These are phyloP conservation scores for Colletotrichum truncatum DNA, from an alignment of 2,329 filamentous ascomycete species.

Conservation along the genomic window DNA sequence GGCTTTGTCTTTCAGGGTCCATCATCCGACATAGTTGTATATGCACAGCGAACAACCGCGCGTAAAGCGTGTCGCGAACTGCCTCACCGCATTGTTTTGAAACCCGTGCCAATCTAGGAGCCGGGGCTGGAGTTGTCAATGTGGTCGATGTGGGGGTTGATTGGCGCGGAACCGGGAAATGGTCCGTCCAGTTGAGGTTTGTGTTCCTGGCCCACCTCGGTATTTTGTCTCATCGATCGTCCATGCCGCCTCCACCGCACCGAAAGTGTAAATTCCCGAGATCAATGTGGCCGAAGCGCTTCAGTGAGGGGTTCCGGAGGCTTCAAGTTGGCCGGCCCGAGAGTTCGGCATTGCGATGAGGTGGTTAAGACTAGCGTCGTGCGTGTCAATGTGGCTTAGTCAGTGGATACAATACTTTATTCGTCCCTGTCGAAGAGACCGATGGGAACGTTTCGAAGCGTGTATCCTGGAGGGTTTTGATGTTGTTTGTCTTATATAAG, in stretches of 20 bases:
- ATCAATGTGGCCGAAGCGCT: not conserved
- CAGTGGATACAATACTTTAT: no score
- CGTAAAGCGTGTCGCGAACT: not conserved
- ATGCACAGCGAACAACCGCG: not conserved
- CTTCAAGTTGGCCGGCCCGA: not conserved
- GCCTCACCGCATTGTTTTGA: conserved; percentile 6
- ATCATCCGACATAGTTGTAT: not conserved
- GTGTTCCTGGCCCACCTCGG: not conserved
- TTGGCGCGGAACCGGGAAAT: not conserved
- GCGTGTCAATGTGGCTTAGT: no score
- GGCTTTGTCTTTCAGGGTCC: not conserved
- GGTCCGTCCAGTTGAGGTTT: not conserved
- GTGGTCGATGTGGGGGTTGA: not conserved
- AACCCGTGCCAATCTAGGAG: not conserved
- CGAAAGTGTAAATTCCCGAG: conserved; percentile 7
- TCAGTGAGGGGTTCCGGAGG: not conserved
- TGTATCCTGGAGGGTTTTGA: no score
- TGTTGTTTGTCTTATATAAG: no score
- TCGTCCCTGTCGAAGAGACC: no score
- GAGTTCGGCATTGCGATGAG: not conserved
- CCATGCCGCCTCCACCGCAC: conserved; percentile 22
- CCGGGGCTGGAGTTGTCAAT: not conserved
- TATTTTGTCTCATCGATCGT: conserved; percentile 13
- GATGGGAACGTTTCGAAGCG: no score
- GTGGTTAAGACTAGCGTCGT: no score